These are phyloP conservation scores for Pseudomonodictys pantanalensis DNA, from an alignment of 495 filamentous ascomycete species.

Conservation along the genomic window DNA sequence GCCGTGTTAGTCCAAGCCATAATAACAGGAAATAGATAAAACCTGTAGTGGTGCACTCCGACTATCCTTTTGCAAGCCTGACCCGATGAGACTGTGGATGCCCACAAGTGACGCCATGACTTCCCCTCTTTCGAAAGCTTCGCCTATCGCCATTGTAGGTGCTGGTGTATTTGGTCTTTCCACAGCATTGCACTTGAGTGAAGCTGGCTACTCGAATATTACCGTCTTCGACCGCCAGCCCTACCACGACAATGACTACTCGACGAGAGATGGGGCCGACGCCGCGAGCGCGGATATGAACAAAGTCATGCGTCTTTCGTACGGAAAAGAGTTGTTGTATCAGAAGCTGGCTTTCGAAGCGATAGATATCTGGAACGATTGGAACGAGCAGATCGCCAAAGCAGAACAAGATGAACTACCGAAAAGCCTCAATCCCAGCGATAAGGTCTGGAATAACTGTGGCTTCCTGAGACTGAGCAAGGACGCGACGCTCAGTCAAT, in stretches of 20 bases:
- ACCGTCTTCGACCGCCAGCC: constrained; percentile 4
- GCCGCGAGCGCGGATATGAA: not conserved
- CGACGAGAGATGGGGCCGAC: not conserved
- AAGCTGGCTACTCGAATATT: not conserved
- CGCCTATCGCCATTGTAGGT: constrained; percentile 1
- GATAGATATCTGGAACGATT: constrained; percentile 41
- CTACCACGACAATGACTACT: not conserved
- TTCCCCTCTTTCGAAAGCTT: not conserved
- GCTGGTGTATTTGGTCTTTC: constrained; percentile 4
- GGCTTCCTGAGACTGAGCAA: constrained; percentile 36
- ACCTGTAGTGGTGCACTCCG: too few species aligned
- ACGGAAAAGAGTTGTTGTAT: constrained; percentile 30
- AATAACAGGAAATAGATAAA: too few species aligned
- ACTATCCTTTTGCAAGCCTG: too few species aligned
- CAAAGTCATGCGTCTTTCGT: constrained; percentile 1
- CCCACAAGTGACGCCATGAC: too few species aligned
- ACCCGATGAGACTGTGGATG: too few species aligned
- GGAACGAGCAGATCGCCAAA: constrained; percentile 42
- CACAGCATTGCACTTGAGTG: not conserved
- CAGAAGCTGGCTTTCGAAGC: constrained; percentile 47
- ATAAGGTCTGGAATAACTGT: constrained; percentile 42
- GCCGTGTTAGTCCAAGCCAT: too few species aligned
- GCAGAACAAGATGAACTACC: constrained; percentile 38
- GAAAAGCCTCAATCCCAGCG: constrained; percentile 34
- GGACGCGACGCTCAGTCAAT: too few species aligned